Evolutionary conservation across 2,329 filamentous ascomycete species (phyloP).

Genomic region (Ustulina deusta): DNA sequence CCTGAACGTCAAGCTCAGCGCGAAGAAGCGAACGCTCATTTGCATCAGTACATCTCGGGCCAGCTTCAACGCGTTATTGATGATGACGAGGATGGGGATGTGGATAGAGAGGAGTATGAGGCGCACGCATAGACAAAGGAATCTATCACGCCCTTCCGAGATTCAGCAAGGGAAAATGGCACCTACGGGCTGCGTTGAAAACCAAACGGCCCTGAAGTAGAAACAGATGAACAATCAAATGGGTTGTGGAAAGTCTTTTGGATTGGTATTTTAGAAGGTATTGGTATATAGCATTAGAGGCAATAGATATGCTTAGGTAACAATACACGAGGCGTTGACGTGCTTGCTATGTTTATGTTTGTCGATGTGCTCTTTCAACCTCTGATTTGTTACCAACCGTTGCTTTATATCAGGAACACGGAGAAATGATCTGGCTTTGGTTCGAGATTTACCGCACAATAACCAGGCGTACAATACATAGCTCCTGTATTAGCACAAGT

Average conservation of each 20-base stretch:
- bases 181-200: background rate
- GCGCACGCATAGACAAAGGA: slow-evolving; percentile 37
- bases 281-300: slow-evolving; percentile 9
- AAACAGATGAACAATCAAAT: background rate
- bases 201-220: background rate
- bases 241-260: background rate
- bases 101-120: slow-evolving; percentile 53
- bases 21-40: slow-evolving; percentile 73
- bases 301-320: slow-evolving; percentile 21
- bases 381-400: background rate
- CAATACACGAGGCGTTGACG: slow-evolving; percentile 8
- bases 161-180: background rate
- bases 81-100: slow-evolving; percentile 54
- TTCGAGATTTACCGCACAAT: background rate
- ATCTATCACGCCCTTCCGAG: background rate
- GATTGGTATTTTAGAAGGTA: slow-evolving; percentile 14
- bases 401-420: background rate
- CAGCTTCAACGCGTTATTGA: slow-evolving; percentile 80
- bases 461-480: background rate
- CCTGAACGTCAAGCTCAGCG: slow-evolving; percentile 64
- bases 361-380: background rate
- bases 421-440: background rate
- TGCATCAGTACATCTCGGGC: slow-evolving; percentile 84
- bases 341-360: background rate
- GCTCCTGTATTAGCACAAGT: background rate